These are phyloP conservation scores for Zasmidium citrigriseum DNA, from an alignment of 2,329 filamentous ascomycete genomes.

Conservation along the genomic window DNA sequence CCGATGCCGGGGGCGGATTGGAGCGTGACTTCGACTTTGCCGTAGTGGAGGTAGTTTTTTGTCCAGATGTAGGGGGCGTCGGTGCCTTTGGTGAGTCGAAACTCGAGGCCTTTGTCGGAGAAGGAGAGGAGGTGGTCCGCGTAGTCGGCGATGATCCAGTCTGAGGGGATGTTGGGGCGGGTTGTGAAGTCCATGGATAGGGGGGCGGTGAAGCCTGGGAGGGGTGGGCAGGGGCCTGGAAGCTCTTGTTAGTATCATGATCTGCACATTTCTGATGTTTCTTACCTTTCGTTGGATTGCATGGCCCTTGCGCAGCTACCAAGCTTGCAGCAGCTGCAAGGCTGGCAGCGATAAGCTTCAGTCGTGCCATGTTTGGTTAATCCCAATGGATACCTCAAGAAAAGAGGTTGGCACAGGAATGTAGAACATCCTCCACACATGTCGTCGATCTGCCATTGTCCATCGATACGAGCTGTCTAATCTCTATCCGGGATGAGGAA, in stretches of 20 bases:
- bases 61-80: slow-evolving; percentile 12
- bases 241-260: neutral
- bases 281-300: slow-evolving; percentile 5
- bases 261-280: neutral
- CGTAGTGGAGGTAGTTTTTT: slow-evolving; percentile 42
- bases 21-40: slow-evolving; percentile 20
- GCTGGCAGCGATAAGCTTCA: neutral
- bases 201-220: neutral
- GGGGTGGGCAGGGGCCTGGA: slow-evolving; percentile 3
- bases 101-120: slow-evolving; percentile 5
- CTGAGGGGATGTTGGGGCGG: neutral
- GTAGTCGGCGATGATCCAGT: slow-evolving; percentile 5
- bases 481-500: neutral
- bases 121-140: slow-evolving; percentile 5
- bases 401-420: no score
- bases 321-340: neutral
- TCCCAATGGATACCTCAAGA: neutral
- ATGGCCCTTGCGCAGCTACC: slow-evolving; percentile 1
- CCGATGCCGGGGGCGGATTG: slow-evolving; percentile 12
- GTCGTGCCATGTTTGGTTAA: neutral
- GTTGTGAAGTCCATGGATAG: slow-evolving; percentile 5
- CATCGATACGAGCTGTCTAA: neutral
- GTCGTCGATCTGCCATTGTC: neutral
- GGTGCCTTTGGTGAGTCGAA: neutral
- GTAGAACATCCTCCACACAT: no score